Percentiles rank a stretch among this genome's conserved stretches.
phyloP scores from a whole-genome alignment of 2,329 filamentous ascomycete genomes.

The Colletotrichum brevisporum region DNA sequence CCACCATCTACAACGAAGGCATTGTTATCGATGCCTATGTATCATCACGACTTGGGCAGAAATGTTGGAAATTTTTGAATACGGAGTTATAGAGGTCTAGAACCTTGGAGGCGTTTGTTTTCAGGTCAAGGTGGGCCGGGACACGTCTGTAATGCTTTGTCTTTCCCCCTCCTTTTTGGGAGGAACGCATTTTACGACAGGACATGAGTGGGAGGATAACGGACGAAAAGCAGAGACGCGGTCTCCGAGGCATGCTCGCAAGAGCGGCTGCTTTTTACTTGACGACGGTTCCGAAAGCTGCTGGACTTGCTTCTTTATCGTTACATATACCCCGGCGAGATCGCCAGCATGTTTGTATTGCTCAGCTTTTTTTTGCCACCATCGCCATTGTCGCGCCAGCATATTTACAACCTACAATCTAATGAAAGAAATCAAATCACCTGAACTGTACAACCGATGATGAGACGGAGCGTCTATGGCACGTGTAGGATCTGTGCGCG shows the following conservation, averaged over 20 bases:
- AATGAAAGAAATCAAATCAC: neutral
- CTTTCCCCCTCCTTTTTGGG: neutral
- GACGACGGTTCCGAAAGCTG: constrained; percentile 29
- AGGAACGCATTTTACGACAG: constrained; percentile 42
- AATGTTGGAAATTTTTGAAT: neutral
- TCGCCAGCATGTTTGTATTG: constrained; percentile 34
- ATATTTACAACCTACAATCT: too few species aligned
- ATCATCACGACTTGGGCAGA: constrained; percentile 27
- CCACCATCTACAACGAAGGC: neutral
- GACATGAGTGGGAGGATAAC: constrained; percentile 9
- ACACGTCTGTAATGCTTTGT: constrained; percentile 27
- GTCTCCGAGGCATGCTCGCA: neutral
- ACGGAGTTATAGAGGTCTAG: constrained; percentile 33
- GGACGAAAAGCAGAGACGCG: constrained; percentile 12
- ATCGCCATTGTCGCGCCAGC: neutral
- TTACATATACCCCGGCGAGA: constrained; percentile 42
- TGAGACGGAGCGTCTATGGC: too few species aligned
- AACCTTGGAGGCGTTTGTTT: constrained; percentile 34
- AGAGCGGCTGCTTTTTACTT: neutral
- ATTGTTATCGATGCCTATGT: constrained; percentile 22
- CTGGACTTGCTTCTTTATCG: constrained; percentile 21
- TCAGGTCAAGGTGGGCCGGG: constrained; percentile 8
- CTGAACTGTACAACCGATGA: too few species aligned
- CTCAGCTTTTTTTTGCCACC: constrained; percentile 13
- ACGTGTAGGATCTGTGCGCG: neutral